These are phyloP conservation scores for Colletotrichum tamarilloi DNA, from an alignment of 2,329 filamentous ascomycete genomes.

Conservation along the genomic window DNA sequence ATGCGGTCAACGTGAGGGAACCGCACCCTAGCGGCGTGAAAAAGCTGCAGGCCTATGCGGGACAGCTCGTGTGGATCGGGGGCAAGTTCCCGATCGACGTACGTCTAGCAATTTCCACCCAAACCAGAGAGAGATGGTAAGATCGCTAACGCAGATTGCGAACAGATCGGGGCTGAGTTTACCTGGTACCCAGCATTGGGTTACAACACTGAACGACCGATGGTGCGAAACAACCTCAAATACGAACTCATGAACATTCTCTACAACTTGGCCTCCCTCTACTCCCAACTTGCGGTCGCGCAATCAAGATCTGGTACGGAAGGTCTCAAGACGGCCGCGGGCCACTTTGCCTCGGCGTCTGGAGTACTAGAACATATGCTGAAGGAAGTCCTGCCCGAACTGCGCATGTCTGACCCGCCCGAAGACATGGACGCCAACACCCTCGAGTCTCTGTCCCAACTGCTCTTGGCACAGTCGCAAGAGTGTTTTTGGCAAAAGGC, in stretches of 20 bases:
- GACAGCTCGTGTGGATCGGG: slow-evolving; percentile 90
- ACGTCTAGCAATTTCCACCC: slow-evolving; percentile 41
- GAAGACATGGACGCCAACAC: slow-evolving; percentile 96
- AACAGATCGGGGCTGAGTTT: slow-evolving; percentile 90
- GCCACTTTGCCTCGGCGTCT: slow-evolving; percentile 89
- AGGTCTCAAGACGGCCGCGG: slow-evolving; percentile 87
- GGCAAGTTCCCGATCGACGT: slow-evolving; percentile 98
- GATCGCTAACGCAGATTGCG: neutral
- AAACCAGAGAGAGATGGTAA: neutral
- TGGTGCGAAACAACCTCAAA: slow-evolving; percentile 73
- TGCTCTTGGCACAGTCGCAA: slow-evolving; percentile 92
- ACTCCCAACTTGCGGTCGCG: slow-evolving; percentile 89
- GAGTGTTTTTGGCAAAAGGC: slow-evolving; percentile 99
- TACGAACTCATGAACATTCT: slow-evolving; percentile 93
- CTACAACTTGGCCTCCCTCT: slow-evolving; percentile 93
- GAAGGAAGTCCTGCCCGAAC: slow-evolving; percentile 80
- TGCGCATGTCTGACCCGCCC: slow-evolving; percentile 83
- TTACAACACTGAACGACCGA: slow-evolving; percentile 83
- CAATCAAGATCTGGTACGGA: slow-evolving; percentile 83
- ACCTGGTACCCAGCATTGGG: slow-evolving; percentile 95
- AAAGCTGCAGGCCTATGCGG: slow-evolving; percentile 91
- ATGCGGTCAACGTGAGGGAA: slow-evolving; percentile 90
- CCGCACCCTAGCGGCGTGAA: slow-evolving; percentile 87
- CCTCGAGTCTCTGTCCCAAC: slow-evolving; percentile 82
- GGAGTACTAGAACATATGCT: slow-evolving; percentile 86